Conservation (phyloP, 2,329 filamentous ascomycete genomes). For the Botrytis porri region DNA sequence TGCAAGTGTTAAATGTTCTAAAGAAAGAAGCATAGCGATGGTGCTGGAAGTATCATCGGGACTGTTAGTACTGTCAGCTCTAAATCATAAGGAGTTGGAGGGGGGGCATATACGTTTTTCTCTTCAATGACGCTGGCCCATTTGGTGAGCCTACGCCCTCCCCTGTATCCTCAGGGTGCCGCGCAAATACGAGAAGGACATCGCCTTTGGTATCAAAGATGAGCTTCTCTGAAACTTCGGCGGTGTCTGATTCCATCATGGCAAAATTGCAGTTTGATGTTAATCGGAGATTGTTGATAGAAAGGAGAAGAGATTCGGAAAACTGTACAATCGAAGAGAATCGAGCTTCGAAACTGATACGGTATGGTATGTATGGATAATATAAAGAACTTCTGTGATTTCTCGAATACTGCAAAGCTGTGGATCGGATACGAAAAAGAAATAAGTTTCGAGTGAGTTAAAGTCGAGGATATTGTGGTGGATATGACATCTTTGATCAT, state of each 20-base stretch:
- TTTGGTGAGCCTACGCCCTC: too few relatives aligned
- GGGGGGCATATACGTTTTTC: background rate
- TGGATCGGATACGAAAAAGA: too few relatives aligned
- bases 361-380: too few relatives aligned
- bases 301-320: too few relatives aligned
- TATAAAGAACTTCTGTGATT: too few relatives aligned
- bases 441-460: too few relatives aligned
- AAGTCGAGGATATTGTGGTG: too few relatives aligned
- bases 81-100: background rate
- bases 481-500: too few relatives aligned
- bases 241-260: background rate
- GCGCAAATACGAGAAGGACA: background rate
- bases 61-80: background rate
- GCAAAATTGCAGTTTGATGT: background rate
- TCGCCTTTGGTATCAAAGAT: background rate
- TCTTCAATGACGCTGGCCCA: background rate
- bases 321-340: too few relatives aligned
- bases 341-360: too few relatives aligned
- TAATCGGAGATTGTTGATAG: background rate
- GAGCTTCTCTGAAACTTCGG: background rate
- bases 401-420: too few relatives aligned
- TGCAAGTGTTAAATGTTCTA: slow-evolving; percentile 5
- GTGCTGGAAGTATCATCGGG: background rate
- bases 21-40: slow-evolving; percentile 10
- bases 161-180: background rate